Conservation (phyloP, 2,329 filamentous ascomycete species). For the Colletotrichum graminicola region DNA sequence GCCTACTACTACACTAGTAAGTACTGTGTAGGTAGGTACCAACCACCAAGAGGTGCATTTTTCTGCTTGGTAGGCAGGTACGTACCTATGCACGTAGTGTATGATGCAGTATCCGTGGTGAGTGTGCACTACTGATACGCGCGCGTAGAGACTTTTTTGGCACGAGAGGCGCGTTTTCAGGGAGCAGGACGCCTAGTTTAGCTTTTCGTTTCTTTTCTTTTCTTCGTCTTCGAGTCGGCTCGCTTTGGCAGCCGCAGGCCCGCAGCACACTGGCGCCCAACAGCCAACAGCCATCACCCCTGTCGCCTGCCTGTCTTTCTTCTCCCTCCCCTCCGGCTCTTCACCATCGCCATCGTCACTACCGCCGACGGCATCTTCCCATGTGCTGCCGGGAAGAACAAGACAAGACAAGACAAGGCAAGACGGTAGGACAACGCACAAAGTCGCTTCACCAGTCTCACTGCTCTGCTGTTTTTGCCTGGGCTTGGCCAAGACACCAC, state of each 20-base stretch:
- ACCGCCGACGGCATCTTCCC: neutral
- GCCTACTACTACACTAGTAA: no score
- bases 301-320: slow-evolving; percentile 8
- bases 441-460: slow-evolving; percentile 27
- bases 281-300: slow-evolving; percentile 24
- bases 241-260: slow-evolving; percentile 10
- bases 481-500: slow-evolving; percentile 30
- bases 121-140: no score
- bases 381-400: slow-evolving; percentile 4
- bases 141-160: no score
- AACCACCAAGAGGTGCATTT: neutral
- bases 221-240: neutral
- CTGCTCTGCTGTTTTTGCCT: slow-evolving; percentile 14
- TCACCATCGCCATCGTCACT: neutral
- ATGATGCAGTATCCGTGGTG: no score
- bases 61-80: no score
- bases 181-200: neutral
- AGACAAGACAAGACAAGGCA: slow-evolving; percentile 6
- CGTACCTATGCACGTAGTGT: no score
- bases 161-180: neutral
- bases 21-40: no score
- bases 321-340: neutral
- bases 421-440: neutral
- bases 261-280: slow-evolving; percentile 28
- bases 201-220: neutral